Evolutionary conservation across 2,329 filamentous ascomycete genomes (phyloP).

Genomic region (Colletotrichum spaethianum): DNA sequence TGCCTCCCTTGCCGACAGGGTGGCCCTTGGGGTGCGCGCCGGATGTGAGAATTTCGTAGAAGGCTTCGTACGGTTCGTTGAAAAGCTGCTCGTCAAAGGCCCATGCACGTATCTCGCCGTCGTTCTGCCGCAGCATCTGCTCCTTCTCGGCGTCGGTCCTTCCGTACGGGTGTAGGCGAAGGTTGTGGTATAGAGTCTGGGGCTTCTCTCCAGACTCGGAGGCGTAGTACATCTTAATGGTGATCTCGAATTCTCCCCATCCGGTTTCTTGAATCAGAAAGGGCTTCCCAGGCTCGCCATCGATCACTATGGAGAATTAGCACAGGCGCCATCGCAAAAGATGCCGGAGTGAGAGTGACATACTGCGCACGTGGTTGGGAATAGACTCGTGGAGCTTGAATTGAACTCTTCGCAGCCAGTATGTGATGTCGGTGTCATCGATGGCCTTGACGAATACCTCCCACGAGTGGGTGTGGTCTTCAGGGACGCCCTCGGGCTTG

Average conservation of each 20-base stretch:
- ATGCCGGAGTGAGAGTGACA: constrained; percentile 47
- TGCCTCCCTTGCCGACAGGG: constrained; percentile 61
- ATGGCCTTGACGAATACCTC: constrained; percentile 93
- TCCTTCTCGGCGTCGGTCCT: constrained; percentile 82
- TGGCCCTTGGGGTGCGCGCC: constrained; percentile 72
- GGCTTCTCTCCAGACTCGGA: constrained; percentile 92
- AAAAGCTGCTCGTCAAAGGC: constrained; percentile 96
- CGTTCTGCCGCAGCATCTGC: constrained; percentile 66
- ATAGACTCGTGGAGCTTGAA: constrained; percentile 99
- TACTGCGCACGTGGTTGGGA: constrained; percentile 87
- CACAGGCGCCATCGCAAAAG: neutral
- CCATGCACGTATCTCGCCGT: constrained; percentile 80
- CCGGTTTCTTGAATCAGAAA: constrained; percentile 94
- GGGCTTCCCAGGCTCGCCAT: constrained; percentile 75
- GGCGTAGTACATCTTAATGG: constrained; percentile 94
- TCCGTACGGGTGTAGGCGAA: constrained; percentile 92
- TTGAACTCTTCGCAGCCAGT: constrained; percentile 96
- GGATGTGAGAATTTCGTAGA: constrained; percentile 88
- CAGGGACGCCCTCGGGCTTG: constrained; percentile 81
- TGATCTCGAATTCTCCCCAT: constrained; percentile 98
- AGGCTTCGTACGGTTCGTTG: constrained; percentile 94
- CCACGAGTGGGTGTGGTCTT: constrained; percentile 98
- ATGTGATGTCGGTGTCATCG: constrained; percentile 90
- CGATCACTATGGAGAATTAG: constrained; percentile 68
- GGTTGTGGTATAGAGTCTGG: constrained; percentile 93